phyloP scores from a whole-genome alignment of 441 rosid genomes.

The Croton laevigatus region DNA sequence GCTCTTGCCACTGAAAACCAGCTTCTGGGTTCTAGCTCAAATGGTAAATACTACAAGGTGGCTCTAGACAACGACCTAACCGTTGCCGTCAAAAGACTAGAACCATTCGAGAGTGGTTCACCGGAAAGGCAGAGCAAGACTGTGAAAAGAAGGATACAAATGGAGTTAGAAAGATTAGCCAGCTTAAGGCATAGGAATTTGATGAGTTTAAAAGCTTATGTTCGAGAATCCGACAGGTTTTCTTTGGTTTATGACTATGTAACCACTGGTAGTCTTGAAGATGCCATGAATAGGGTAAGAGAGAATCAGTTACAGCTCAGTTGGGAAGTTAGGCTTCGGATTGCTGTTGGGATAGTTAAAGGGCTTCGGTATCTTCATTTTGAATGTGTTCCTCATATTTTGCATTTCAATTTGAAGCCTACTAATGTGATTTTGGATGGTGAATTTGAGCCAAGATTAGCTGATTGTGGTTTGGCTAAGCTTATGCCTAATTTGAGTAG shows the following conservation, averaged over 20 bases:
- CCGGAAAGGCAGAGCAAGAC: conserved; percentile 58
- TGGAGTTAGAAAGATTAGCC: conserved; percentile 80
- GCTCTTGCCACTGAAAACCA: conserved; percentile 68
- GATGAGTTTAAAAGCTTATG: conserved; percentile 89
- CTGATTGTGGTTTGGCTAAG: conserved; percentile 72
- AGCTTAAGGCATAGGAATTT: conserved; percentile 73
- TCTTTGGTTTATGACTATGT: conserved; percentile 83
- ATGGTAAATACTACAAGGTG: conserved; percentile 69
- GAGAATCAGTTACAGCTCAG: conserved; percentile 59
- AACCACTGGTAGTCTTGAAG: conserved; percentile 77
- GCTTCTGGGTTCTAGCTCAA: conserved; percentile 73
- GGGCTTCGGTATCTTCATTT: conserved; percentile 86
- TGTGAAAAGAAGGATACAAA: conserved; percentile 68
- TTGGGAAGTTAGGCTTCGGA: conserved; percentile 82
- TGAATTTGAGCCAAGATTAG: conserved; percentile 82
- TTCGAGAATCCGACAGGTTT: conserved; percentile 64
- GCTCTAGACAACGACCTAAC: conserved; percentile 78
- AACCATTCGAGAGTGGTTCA: conserved; percentile 58
- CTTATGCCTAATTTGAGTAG: conserved; percentile 55
- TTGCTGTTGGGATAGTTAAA: conserved; percentile 84
- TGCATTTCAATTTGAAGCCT: conserved; percentile 84
- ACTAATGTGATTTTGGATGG: conserved; percentile 89
- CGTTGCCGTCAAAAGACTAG: conserved; percentile 74
- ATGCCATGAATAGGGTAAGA: conserved; percentile 71
- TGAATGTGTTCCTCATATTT: conserved; percentile 58